A percentile compares a stretch with the other conserved stretches of the same genome.
phyloP scores from a whole-genome alignment of 2,329 filamentous ascomycete genomes.

The Hypoxylon sp. region DNA sequence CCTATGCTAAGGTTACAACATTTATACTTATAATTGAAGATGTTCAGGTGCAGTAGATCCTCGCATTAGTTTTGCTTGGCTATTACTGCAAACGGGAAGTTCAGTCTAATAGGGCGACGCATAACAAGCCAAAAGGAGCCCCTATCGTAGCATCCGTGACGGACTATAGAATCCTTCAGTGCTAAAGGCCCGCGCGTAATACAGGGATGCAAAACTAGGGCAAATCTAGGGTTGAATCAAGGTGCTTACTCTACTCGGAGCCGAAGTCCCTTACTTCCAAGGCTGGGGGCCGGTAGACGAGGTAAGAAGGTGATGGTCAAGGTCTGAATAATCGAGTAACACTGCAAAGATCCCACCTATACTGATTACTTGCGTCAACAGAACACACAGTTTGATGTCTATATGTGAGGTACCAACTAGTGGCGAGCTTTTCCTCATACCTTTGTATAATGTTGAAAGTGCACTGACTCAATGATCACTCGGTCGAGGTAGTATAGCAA shows the following conservation, averaged over 20 bases:
- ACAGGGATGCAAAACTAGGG: slow-evolving; percentile 1
- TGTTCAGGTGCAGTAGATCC: slow-evolving; percentile 12
- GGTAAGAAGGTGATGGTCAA: not conserved
- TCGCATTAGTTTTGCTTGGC: slow-evolving; percentile 17
- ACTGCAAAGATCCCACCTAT: not conserved
- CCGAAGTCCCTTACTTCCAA: not conserved
- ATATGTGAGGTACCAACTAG: not conserved
- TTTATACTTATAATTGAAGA: slow-evolving; percentile 9
- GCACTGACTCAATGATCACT: not conserved
- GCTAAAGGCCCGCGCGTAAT: not conserved
- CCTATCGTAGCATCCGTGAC: slow-evolving; percentile 4
- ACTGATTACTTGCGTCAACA: not conserved
- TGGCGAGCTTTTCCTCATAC: not conserved
- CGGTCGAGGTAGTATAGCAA: slow-evolving; percentile 3
- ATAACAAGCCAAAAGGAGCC: not conserved
- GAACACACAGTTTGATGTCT: not conserved
- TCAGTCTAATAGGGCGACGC: slow-evolving; percentile 2
- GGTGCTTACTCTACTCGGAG: slow-evolving; percentile 7
- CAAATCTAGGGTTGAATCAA: slow-evolving; percentile 3
- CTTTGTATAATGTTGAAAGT: not conserved
- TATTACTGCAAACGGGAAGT: slow-evolving; percentile 1
- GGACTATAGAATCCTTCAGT: slow-evolving; percentile 18
- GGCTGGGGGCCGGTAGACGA: slow-evolving; percentile 2
- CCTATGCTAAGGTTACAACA: slow-evolving; percentile 4
- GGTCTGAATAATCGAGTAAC: not conserved